Evolutionary conservation across 2,329 filamentous ascomycete genomes (phyloP), one percentile per base, ranked within the genome.

Genomic region (Botrytis cinerea): DNA sequence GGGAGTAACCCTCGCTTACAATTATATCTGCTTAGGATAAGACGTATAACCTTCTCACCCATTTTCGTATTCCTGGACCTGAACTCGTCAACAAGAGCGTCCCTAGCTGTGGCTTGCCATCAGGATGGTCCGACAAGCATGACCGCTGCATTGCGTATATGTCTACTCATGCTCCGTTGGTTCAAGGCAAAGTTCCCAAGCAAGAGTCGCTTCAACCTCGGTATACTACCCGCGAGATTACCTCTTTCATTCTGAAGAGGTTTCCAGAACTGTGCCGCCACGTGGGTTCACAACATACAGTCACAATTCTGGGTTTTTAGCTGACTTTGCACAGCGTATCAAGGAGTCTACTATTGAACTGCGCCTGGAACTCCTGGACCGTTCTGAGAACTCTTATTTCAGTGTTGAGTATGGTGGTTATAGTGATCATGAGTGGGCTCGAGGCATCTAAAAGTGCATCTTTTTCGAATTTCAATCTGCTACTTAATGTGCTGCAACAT

Each of bases 61-160:
- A 73, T 32, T 73, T 40, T 22, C 63, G 63, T 22, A 25, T 48
- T 51, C 71, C 63, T 60, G 71, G 71, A 25, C 71, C 71, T 5
- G 71, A 73, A 35, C 71, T 73, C 40, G 72, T 73, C 18, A 71
- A 62, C 28, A 73, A 73, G 40, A 72, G 48, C 25, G 51, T 70
- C 4, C 72, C 72, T 1, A 73, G 72, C 25, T 73, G 72, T 40
- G 69, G 68, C 28, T 61, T 73, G 45, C 72, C 72, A n/a, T 22
- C 45, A 46, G 60, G 57, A 18, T 73, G 72, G 72, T 60, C 59
- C 8, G n/a, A 72, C 14, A 73, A 71, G 16, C 72, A 73, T 28
- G 72, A 73, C 38, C 69, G 72, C 20, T 73, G 70, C 40, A 73
- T 73, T 28, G 72, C 72, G 20, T 73, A 73, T 25, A 20, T 73